Conservation (phyloP, 352 stramenopile species). For the Pythium monospermum region DNA sequence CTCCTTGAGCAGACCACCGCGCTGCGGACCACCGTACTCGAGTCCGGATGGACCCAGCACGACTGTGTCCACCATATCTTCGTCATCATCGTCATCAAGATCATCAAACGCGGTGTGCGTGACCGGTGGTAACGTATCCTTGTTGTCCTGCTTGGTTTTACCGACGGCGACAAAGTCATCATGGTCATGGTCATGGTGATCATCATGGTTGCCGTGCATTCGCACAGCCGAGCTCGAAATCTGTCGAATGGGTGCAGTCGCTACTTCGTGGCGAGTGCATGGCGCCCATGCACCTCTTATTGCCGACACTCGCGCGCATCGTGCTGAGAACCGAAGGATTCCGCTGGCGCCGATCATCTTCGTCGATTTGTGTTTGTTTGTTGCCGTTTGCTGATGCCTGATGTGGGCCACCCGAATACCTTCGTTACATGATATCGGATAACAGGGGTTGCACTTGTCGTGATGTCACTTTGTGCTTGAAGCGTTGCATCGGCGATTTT, state of each 20-base stretch:
- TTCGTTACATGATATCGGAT: not conserved
- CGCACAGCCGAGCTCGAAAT: conserved; percentile 26
- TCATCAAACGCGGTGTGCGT: conserved; percentile 1
- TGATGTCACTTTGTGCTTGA: conserved; percentile 13
- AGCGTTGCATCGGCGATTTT: conserved; percentile 16
- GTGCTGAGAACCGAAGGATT: not conserved
- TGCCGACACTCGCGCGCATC: conserved; percentile 7
- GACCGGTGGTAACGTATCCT: no score
- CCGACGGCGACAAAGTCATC: conserved; percentile 38
- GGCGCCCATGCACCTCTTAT: not conserved
- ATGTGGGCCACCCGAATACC: no score
- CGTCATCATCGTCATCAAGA: conserved; percentile 65
- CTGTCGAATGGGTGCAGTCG: conserved; percentile 6
- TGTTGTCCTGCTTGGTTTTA: not conserved
- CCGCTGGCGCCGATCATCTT: conserved; percentile 14
- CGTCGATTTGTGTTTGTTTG: conserved; percentile 1
- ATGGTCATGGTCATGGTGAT: conserved; percentile 21
- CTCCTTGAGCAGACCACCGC: conserved; percentile 91
- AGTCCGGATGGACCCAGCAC: conserved; percentile 78
- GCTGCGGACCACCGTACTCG: conserved; percentile 93
- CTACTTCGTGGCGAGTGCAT: not conserved
- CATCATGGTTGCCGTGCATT: conserved; percentile 23
- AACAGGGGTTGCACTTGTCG: conserved; percentile 1
- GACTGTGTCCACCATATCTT: conserved; percentile 94
- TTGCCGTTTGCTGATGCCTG: no score